Evolutionary conservation across 2,329 filamentous ascomycete species (phyloP), one percentile per base, ranked within the genome.

Genomic region (Sclerotinia sclerotiorum): DNA sequence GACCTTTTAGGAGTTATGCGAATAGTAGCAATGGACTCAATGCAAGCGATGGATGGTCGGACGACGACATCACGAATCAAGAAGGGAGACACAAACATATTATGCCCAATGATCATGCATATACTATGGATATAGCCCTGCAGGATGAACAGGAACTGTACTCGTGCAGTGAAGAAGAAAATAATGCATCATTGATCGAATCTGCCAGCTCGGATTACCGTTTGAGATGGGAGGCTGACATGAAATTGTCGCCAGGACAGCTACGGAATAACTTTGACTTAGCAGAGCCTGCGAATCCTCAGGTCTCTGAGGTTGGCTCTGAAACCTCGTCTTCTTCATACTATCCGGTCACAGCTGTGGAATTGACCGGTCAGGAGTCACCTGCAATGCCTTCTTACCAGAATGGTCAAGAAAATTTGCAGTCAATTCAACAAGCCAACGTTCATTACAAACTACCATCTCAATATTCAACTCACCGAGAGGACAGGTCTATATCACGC

Each of bases 401-500:
- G 21, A 21, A 51, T 39, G 46, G 15, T 4, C 60, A 51, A 51
- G 60, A 51, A 51, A 15, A 5, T 42, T 42, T 44, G 24, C 21
- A 64, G n/a, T 54, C 48, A 55, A 62, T 15, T 24, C 44, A 39
- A 51, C 29, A 49, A 15, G 13, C 29, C 21, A 29, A 19, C 35
- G 4, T 13, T 13, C 13, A 39, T 17, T 5, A 62, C 29, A 21
- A 39, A 39, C 4, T 3, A 6, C n/a, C 21, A 13, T 35, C 8
- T 8, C 63, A 44, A 44, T 8, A 27, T 19, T 57, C 21, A 15
- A 48, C 39, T 44, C 24, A 35, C 8, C 24, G 44, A 32, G 52
- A 17, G 27, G 29, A 35, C 11, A 27, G 24, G 6, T n/a, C 62
- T 15, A 24, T 69, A 39, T 70, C 68, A 46, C 63, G 76, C 69